Evolutionary conservation across 768 basidiomycete genomes (phyloP).

Genomic region (Lentinula boryana): DNA sequence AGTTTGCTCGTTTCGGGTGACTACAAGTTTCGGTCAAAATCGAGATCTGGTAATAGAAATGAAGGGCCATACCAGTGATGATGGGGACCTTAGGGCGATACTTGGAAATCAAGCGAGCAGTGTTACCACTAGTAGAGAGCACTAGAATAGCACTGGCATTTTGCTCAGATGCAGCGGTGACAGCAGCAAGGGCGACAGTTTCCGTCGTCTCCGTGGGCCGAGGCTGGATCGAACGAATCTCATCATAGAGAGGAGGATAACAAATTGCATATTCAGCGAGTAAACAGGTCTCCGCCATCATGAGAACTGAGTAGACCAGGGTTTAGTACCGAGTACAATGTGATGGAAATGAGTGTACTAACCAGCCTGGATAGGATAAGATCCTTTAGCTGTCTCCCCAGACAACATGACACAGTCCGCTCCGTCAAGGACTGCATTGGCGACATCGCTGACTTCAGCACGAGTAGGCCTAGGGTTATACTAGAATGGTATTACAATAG

Average conservation of each 20-base stretch:
- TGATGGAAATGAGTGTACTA: conserved; percentile 16
- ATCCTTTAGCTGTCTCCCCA: conserved; percentile 97
- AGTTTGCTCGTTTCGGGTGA: conserved; percentile 94
- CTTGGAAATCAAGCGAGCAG: conserved; percentile 93
- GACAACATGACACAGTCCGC: conserved; percentile 99
- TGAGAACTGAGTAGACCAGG: conserved; percentile 55
- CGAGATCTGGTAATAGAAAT: background rate
- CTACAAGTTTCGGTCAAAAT: conserved; percentile 30
- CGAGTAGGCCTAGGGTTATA: conserved; percentile 99
- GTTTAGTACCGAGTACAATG: background rate
- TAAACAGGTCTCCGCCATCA: conserved; percentile 99
- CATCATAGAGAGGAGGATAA: conserved; percentile 91
- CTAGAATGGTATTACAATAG: conserved; percentile 30
- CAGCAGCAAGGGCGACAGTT: conserved; percentile 94
- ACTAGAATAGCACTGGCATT: conserved; percentile 93
- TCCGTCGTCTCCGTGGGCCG: conserved; percentile 93
- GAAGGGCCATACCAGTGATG: conserved; percentile 67
- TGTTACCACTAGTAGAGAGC: conserved; percentile 94
- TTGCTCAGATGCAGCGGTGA: conserved; percentile 93
- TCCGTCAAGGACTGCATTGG: conserved; percentile 98
- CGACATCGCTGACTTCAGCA: conserved; percentile 98
- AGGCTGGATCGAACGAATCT: conserved; percentile 69
- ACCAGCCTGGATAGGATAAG: conserved; percentile 95
- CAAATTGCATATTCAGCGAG: conserved; percentile 95
- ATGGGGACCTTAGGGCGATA: conserved; percentile 93